phyloP scores from a whole-genome alignment of 1,284 basidiomycete species.

The Ustilago nuda region DNA sequence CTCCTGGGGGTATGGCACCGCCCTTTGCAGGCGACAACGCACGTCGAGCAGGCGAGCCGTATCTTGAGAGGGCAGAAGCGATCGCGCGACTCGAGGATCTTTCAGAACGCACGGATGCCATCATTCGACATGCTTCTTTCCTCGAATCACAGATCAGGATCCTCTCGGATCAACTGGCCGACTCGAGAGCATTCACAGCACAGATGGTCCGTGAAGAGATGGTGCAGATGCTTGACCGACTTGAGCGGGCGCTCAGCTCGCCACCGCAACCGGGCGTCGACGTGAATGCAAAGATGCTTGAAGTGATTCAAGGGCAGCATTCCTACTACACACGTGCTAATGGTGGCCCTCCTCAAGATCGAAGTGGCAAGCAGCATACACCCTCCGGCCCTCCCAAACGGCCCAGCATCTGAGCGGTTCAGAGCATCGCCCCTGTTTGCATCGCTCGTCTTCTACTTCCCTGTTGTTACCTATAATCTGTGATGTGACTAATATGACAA shows the following conservation, averaged over 20 bases:
- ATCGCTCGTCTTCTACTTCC: background rate
- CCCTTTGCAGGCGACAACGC: constrained; percentile 11
- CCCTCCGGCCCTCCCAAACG: constrained; percentile 13
- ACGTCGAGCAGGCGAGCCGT: constrained; percentile 15
- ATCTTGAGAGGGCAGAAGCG: constrained; percentile 36
- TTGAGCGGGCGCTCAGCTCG: constrained; percentile 29
- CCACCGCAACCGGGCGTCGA: constrained; percentile 29
- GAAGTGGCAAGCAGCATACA: constrained; percentile 1
- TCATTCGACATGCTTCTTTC: constrained; percentile 64
- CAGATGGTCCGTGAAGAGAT: constrained; percentile 42
- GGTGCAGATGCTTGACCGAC: constrained; percentile 39
- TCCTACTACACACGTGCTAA: constrained; percentile 26
- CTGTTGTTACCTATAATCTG: background rate
- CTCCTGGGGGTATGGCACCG: constrained; percentile 12
- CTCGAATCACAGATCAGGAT: constrained; percentile 58
- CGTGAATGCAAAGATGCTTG: constrained; percentile 23
- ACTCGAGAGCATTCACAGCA: constrained; percentile 33
- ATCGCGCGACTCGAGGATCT: constrained; percentile 56
- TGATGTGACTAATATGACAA: constrained; percentile 4
- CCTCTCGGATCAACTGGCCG: constrained; percentile 53
- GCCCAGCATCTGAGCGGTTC: constrained; percentile 13
- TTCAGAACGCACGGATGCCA: constrained; percentile 63
- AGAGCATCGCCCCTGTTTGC: background rate
- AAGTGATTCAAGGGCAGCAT: constrained; percentile 29
- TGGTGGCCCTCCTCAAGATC: constrained; percentile 16